Evolutionary conservation across 805 yeast genomes (phyloP), one percentile per base, ranked within the genome.

Genomic region (Ogataea glucozyma): DNA sequence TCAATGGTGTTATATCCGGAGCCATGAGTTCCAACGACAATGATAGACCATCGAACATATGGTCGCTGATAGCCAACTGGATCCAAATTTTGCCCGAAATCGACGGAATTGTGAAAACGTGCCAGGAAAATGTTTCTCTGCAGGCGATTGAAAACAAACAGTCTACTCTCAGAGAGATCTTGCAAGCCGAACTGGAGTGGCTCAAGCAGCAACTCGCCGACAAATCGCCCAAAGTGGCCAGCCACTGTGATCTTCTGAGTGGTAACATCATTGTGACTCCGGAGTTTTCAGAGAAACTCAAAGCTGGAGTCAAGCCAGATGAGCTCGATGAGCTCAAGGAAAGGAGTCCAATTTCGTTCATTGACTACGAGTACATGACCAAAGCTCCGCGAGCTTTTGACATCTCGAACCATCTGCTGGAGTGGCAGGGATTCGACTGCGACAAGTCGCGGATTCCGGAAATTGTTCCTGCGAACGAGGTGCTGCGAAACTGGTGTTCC

Each of bases 371-470:
- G 64, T 83, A 83, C 53, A 78, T 83, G 77, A 69, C 79, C 48
- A 83, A 82, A 9, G 85, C 84, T 3, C 87, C 88, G 4, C 62
- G 89, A 35, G 88, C 85, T 0, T 83, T 82, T 56, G 89, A 83
- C 56, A 79, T 83, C 17, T 83, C 88, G 11, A 83, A 83, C 51
- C 89, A 83, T 61, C 77, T 83, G 49, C 80, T 81, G 58, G 89
- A 83, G 58, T 83, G 90, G 88, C 93, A 85, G 59, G 93, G 93
- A 2, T 84, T 83, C 53, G 79, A 81, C 48, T 85, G 93, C 59
- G 80, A 81, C 50, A 70, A 75, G 18, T 60, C 70, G 10, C 73
- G 74, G 7, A 81, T 85, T 29, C 88, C 88, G 0, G 56, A 60
- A 6, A 84, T 85, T 1, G 44, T 68, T 0, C 48, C 46, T 7